Evolutionary conservation across 2,329 filamentous ascomycete species (phyloP).

Genomic region (Pestalotiopsis sp.): DNA sequence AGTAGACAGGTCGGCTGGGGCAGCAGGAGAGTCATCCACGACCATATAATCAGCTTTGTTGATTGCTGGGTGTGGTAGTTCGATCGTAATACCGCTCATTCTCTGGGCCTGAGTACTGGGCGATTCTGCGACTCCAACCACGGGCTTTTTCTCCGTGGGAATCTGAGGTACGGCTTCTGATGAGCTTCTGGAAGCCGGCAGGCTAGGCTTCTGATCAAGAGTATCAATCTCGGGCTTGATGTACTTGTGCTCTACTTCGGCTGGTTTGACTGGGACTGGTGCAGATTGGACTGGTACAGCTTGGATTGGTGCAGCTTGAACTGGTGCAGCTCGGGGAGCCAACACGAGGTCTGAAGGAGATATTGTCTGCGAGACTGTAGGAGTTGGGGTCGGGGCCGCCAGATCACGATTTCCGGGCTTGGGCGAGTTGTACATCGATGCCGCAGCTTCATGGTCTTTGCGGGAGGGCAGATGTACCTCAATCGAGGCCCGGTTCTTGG

Average conservation of each 20-base stretch:
- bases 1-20: slow-evolving; percentile 48
- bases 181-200: neutral
- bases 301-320: too few species aligned
- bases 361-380: slow-evolving; percentile 11
- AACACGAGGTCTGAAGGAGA: slow-evolving; percentile 10
- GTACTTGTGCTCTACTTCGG: neutral
- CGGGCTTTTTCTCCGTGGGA: slow-evolving; percentile 13
- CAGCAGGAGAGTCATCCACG: slow-evolving; percentile 48
- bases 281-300: neutral
- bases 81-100: slow-evolving; percentile 45
- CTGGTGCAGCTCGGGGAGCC: neutral
- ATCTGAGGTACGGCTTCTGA: neutral
- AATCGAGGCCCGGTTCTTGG: slow-evolving; percentile 29
- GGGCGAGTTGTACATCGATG: slow-evolving; percentile 21
- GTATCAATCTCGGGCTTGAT: neutral
- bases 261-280: neutral
- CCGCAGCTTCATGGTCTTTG: slow-evolving; percentile 25
- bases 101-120: slow-evolving; percentile 17
- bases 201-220: neutral
- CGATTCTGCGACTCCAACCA: neutral
- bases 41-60: slow-evolving; percentile 57
- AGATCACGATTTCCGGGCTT: neutral
- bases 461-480: slow-evolving; percentile 30
- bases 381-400: neutral
- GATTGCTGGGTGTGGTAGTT: slow-evolving; percentile 45